A percentile compares a stretch with the other conserved stretches of the same genome.
Evolutionary conservation across 306 rosid genomes (phyloP).

Genomic region (Adenanthera pavonina): DNA sequence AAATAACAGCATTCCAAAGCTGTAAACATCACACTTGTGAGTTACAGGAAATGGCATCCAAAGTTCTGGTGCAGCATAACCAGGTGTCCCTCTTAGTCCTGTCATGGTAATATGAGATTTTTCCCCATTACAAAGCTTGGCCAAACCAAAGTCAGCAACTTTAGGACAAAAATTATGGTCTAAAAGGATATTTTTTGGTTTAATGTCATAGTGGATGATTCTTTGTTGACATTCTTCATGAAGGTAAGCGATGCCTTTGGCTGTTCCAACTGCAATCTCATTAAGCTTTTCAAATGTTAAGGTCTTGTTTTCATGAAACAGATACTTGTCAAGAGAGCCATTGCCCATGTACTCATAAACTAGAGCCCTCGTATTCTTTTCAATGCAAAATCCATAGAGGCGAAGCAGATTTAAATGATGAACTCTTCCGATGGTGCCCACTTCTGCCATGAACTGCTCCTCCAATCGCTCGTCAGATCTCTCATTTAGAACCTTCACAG

Average conservation of each 20-base stretch:
- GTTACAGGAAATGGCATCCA: slow-evolving; percentile 45
- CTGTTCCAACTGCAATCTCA: background rate
- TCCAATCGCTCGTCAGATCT: background rate
- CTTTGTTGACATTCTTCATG: background rate
- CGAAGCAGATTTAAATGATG: background rate
- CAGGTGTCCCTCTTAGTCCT: slow-evolving; percentile 17
- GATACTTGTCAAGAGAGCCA: background rate
- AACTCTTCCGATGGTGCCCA: background rate
- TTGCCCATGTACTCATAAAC: background rate
- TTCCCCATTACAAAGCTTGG: background rate
- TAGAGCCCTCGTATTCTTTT: background rate
- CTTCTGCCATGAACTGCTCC: background rate
- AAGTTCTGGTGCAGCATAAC: slow-evolving; percentile 51
- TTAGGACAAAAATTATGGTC: background rate
- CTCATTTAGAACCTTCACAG: background rate
- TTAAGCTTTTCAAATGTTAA: background rate
- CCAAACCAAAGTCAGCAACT: background rate
- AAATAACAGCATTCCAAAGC: slow-evolving; percentile 50
- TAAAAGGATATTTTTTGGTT: background rate
- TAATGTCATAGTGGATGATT: background rate
- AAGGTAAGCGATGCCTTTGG: background rate
- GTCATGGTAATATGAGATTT: background rate
- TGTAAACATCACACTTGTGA: slow-evolving; percentile 50
- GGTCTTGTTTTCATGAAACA: background rate
- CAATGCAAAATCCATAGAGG: background rate